Evolutionary conservation across 441 rosid genomes (phyloP), one percentile per base, ranked within the genome.

Genomic region (Populus hybrid): DNA sequence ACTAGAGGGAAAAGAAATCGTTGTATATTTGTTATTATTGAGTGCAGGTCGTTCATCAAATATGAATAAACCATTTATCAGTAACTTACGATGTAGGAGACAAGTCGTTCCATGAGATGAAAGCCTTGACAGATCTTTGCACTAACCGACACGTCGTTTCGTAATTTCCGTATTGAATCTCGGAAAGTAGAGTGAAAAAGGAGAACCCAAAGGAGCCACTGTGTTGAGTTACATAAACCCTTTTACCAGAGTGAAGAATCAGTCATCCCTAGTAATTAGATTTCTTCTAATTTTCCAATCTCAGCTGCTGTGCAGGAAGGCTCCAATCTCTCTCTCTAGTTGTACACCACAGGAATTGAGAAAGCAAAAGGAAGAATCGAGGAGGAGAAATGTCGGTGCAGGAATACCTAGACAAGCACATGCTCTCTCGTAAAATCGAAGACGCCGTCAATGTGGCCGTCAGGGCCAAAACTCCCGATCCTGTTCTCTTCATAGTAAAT

Each of bases 391-490:
- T 94, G 99, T 90, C 99, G 63, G 97, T 94, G 78, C 99, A 93
- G 80, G 98, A 96, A 84, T 96, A 94, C 79, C 87, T 94, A 69
- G 97, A 94, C 86, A 91, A 90, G 88, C 94, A 94, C 84, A 35
- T 85, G 89, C 98, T 93, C 78, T 94, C 97, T 66, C 94, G 99
- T 77, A 95, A 89, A 86, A 95, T 95, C 78, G 99, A 95, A 83
- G 99, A 94, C 79, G 99, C 99, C 84, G 98, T 95, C 76, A 95
- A 95, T 86, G 99, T 98, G 72, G 94, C 99, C 78, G 99, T 95
- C 77, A 88, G 97, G 81, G 97, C 97, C 73, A 94, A 94, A 88
- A 84, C 96, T 84, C 67, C 91, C 76, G 98, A 94, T 90, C 98
- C 98, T 73, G 94, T 96, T 73, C 97, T 96, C 80, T 94, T 94